Base-by-base conservation (phyloP, 1,139 yeast species). In the Yamadazyma sp. region DNA sequence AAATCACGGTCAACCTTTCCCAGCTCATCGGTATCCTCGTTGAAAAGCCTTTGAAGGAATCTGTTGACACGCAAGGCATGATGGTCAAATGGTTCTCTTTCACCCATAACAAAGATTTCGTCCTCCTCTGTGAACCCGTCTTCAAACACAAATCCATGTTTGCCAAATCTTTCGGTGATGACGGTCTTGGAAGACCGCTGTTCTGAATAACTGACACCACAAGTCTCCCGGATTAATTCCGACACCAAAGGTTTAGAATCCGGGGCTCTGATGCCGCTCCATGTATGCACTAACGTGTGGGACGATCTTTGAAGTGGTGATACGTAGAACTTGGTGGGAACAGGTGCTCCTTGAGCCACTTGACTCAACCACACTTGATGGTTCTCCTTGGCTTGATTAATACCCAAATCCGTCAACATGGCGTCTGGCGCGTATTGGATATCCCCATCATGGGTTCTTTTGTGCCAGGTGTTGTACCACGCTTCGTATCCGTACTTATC, bases 281-380 rank as follows among this genome's bases (percentile, higher is more conserved):
- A 83, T 1, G 89, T 81, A 31, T 67, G 59, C 7, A 68, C 63
- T 50, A 79, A 64, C 0, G 92, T 85, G 42, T 73, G 74, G 11
- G 75, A 61, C 3, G 89, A 80, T 43, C 92, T 66, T 40, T 82
- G 78, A 54, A 85, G 73, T 0, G 92, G 92, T 2, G 88, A 81
- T 25, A 74, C 71, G 57, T 70, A 84, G 49, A 76, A 79, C 32
- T 57, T 61, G 10, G 69, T 54, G 2, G 92, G 92, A 29, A 78
- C 47, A 1, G 83, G 78, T 1, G 79, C 78, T 0, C 81, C 81
- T 20, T 59, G 48, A 2, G 56, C 47, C 12, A 78, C 47, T 52
- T 80, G 75, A n/a, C 61, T 56, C 31, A 59, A 47, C 76, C 85
- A 72, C 4, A 70, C 72, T 13, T 50, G 46, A 32, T 64, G 55